Base-by-base conservation (phyloP, 2,329 filamentous ascomycete species). In the Monosporascus cannonballus region DNA sequence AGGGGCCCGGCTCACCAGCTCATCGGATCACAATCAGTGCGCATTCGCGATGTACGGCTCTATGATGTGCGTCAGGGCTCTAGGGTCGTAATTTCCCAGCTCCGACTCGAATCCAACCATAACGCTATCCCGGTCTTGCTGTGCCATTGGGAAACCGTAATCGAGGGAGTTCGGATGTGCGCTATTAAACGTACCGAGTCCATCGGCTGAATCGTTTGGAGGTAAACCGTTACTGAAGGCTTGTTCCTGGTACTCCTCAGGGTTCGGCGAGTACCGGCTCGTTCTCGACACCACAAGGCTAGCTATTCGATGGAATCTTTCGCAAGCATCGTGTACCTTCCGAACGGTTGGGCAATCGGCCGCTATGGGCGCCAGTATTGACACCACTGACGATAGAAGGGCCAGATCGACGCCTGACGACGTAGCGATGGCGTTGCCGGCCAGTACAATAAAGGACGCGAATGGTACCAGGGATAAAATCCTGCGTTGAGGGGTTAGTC, bases 371-470 rank as follows among this genome's bases (percentile, higher is more conserved):
- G 49, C 58, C 2, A 64, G 22, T 14, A 62, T 39, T 0, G 54
- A 53, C 4, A 61, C 37, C 5, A 61, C 52, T 3, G 54, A 56
- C 4, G 60, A 62, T 20, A 64, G 48, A 5, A 64, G 52, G 17
- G 49, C 44, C 24, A 64, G 47, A 17, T 64, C 62, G 11, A 51
- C 47, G 14, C 45, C 51, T 1, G 61, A 63, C 1, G 59, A 58
- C 7, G 61, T 64, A 17, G 61, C 60, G 50, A 64, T 64, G 8
- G 61, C 57, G 41, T 64, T 64, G 17, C 62, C 62, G 9, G 61
- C 61, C 8, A 64, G 51, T 36, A 64, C 60, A 25, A 63, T 60
- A 22, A 64, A 64, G 2, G 62, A 56, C 6, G 60, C 62, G 17
- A 64, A 58, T 18, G 62, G 62, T 9, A 59, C 62, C 3, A 64